These are phyloP conservation scores for Cladosporium sp. DNA, from an alignment of 2,329 filamentous ascomycete genomes.

Conservation along the genomic window DNA sequence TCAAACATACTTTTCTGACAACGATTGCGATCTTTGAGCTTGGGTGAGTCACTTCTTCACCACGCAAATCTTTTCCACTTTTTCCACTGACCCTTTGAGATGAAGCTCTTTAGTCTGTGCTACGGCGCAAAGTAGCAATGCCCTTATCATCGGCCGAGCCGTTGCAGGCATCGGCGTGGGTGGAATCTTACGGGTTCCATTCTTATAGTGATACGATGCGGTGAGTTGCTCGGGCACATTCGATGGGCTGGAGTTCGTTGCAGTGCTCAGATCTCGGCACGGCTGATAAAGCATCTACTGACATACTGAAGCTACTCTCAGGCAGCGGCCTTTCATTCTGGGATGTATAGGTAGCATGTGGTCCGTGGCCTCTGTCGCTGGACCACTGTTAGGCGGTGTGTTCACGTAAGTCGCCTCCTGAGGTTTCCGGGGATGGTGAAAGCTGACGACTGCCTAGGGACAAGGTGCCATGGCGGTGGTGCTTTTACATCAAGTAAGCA, in stretches of 20 bases:
- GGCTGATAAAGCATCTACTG: too few relatives aligned
- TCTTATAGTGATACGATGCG: neutral
- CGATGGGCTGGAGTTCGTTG: too few relatives aligned
- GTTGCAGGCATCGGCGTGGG: neutral
- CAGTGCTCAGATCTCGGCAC: too few relatives aligned
- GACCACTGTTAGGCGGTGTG: slow-evolving; percentile 42
- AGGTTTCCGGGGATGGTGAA: neutral
- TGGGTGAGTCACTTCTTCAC: neutral
- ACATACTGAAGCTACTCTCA: slow-evolving; percentile 30
- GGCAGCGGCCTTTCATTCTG: slow-evolving; percentile 46
- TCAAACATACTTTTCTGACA: neutral
- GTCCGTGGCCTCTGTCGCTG: slow-evolving; percentile 45
- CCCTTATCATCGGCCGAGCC: neutral
- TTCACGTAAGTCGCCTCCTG: neutral
- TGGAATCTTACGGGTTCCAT: neutral
- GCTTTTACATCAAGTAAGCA: neutral
- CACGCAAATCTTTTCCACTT: too few relatives aligned
- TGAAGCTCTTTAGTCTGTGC: neutral
- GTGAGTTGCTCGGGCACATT: neutral
- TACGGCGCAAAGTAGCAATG: neutral
- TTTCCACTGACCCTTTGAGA: neutral
- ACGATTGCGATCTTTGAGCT: neutral
- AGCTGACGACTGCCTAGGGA: neutral
- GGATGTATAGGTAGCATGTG: slow-evolving; percentile 48
- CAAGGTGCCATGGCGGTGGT: neutral